phyloP scores from a whole-genome alignment of 106 monocot genomes.

The Gastrodia elata region DNA sequence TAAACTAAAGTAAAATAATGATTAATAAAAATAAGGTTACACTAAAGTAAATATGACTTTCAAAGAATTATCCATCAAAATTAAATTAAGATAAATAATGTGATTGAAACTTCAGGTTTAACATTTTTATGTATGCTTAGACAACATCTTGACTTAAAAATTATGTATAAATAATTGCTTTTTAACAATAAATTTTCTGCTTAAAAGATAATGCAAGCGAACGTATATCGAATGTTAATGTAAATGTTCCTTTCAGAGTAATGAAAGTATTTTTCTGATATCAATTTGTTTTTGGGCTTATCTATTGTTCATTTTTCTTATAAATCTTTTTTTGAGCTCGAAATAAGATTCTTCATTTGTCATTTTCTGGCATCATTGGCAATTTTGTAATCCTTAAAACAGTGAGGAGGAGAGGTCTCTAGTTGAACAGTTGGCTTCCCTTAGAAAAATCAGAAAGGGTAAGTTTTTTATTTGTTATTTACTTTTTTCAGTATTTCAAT shows the following conservation, averaged over 20 bases:
- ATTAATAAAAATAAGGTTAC: too few species aligned
- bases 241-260: not conserved
- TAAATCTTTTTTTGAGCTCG: not conserved
- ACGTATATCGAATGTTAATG: too few species aligned
- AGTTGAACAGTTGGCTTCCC: constrained; percentile 5
- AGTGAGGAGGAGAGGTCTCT: constrained; percentile 8
- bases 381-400: not conserved
- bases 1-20: too few species aligned
- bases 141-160: too few species aligned
- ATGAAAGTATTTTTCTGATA: not conserved
- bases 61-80: too few species aligned
- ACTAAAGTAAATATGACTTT: too few species aligned
- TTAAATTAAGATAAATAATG: too few species aligned
- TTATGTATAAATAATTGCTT: too few species aligned
- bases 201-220: too few species aligned
- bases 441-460: not conserved
- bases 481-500: not conserved
- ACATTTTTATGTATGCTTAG: too few species aligned
- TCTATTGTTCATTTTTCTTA: not conserved
- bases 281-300: not conserved
- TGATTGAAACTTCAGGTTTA: too few species aligned
- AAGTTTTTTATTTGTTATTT: not conserved
- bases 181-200: too few species aligned
- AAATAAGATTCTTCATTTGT: not conserved
- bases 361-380: not conserved